phyloP scores from a whole-genome alignment of 306 rosid genomes.

The Prunus mume region DNA sequence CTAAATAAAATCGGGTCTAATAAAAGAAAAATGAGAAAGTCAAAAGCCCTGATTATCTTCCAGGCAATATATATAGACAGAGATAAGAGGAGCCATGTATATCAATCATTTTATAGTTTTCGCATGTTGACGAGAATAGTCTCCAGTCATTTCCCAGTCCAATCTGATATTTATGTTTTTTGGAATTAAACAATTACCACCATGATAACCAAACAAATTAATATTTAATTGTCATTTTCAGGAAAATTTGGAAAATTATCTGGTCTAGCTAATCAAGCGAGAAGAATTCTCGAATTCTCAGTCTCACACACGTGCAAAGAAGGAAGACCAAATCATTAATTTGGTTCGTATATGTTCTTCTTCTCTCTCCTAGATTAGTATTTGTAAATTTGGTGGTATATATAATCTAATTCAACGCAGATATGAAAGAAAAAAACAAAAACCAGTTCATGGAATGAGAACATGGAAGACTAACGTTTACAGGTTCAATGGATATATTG shows the following conservation, averaged over 20 bases:
- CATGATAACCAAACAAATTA: background rate
- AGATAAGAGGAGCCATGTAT: background rate
- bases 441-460: slow-evolving; percentile 15
- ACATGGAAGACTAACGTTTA: background rate
- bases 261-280: background rate
- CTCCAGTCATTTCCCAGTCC: background rate
- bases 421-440: too few species aligned
- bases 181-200: background rate
- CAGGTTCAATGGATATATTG: slow-evolving; percentile 27
- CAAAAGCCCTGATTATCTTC: background rate
- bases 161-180: background rate
- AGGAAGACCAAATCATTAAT: slow-evolving; percentile 1
- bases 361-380: background rate
- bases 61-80: background rate
- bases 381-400: background rate
- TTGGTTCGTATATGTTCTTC: too few species aligned
- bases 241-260: background rate
- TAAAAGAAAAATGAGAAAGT: too few species aligned
- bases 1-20: too few species aligned
- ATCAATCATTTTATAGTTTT: background rate
- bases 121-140: background rate
- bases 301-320: slow-evolving; percentile 21
- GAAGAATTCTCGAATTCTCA: background rate
- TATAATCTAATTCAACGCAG: background rate
- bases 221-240: background rate